A percentile compares a stretch with the other conserved stretches of the same genome.
Evolutionary conservation across 176 grass and related monocot species (phyloP).

Genomic region (Triticum turgidum): DNA sequence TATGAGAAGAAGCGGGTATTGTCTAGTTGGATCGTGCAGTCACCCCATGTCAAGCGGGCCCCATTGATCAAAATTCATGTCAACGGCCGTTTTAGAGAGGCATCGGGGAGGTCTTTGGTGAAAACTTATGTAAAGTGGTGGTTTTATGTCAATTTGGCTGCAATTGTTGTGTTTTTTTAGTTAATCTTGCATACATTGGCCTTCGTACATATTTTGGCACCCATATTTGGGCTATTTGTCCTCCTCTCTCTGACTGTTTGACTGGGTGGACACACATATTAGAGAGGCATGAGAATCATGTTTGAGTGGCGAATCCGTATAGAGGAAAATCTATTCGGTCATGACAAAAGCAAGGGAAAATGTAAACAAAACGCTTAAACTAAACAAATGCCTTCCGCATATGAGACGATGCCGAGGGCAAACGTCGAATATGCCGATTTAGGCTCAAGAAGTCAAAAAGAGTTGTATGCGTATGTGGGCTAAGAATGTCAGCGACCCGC

Average conservation of each 20-base stretch:
- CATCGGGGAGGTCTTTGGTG: no score
- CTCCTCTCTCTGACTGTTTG: neutral
- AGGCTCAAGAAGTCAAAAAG: neutral
- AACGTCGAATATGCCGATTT: neutral
- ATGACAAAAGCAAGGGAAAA: no score
- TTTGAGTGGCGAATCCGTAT: neutral
- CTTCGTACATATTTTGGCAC: neutral
- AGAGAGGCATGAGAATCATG: neutral
- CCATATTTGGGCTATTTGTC: neutral
- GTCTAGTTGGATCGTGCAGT: no score
- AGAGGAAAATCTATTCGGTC: no score
- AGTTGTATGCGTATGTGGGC: neutral
- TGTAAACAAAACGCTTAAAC: neutral
- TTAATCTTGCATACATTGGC: no score
- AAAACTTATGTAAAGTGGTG: no score
- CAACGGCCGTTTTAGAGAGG: no score
- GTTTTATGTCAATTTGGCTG: no score
- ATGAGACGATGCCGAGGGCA: neutral
- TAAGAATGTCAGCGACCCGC: neutral
- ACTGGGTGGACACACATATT: neutral
- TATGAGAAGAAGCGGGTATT: no score
- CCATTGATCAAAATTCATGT: rapidly evolving
- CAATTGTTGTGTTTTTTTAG: no score
- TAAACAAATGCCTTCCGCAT: neutral
- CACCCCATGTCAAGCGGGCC: no score